Evolutionary conservation across 1,284 basidiomycete species (phyloP), one percentile per base, ranked within the genome.

Genomic region (Lignosus rhinocerotis): DNA sequence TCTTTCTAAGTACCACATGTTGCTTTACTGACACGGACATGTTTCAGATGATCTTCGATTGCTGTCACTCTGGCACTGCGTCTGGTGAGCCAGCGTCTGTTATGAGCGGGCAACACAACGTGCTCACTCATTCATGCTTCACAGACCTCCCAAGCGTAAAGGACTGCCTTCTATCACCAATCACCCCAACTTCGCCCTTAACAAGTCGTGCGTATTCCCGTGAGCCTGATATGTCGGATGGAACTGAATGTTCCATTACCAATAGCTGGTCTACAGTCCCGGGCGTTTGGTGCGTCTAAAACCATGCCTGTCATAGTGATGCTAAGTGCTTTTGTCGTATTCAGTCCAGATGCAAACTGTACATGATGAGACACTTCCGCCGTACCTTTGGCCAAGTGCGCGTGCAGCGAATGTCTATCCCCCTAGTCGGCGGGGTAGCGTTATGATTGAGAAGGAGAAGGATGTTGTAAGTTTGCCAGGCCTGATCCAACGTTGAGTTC

Each of bases 61-160:
- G 64, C 53, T 70, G 69, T 45, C 67, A 69, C 49, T 67, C 67
- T 10, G 69, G 69, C 1, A 70, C 67, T 2, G 66, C 61, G 2
- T 68, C 67, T n/a, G 69, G 70, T 71, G 42, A 32, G 59, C 48
- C 7, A 6, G 30, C 19, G n/a, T 6, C n/a, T n/a, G 3, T 16
- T n/a, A 32, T 32, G 45, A 31, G 12, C 45, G 19, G 10, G 46
- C 8, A 9, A 48, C 31, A 2, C 14, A n/a, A 12, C 14, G 3
- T 11, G 46, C n/a, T 34, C 11, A 43, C 38, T 30, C 7, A 30
- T 41, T 5, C 41, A 33, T 5, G 48, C 25, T 41, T 45, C 16
- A 42, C 39, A 63, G 62, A 60, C 51, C 48, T 62, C 32, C 58
- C 55, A 12, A 43, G 41, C 46, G 32, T 34, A 31, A 48, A 16